Percentiles rank a stretch among this genome's conserved stretches.
phyloP scores from a whole-genome alignment of 2,329 filamentous ascomycete species.

The Monosporascus sp. region DNA sequence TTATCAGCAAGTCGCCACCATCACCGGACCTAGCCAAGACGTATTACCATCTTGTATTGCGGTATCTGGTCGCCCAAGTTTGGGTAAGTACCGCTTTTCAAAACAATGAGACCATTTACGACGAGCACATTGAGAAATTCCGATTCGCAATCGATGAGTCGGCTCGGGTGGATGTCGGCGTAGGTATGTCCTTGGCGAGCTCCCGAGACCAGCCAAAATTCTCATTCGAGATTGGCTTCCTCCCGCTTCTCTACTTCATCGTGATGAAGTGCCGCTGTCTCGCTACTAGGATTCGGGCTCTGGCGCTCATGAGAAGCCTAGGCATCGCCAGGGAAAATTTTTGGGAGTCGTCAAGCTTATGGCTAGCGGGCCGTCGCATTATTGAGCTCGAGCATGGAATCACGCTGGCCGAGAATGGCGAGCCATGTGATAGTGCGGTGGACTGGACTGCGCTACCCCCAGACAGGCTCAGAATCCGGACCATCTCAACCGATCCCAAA shows the following conservation, averaged over 20 bases:
- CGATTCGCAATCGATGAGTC: slow-evolving; percentile 25
- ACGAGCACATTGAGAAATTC: slow-evolving; percentile 26
- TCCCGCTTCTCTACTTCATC: slow-evolving; percentile 33
- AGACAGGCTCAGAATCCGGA: slow-evolving; percentile 22
- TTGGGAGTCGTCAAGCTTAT: slow-evolving; percentile 30
- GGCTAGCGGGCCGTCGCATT: slow-evolving; percentile 25
- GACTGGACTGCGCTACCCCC: slow-evolving; percentile 19
- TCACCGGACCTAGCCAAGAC: background rate
- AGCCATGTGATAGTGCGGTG: slow-evolving; percentile 7
- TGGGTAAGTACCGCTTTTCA: slow-evolving; percentile 29
- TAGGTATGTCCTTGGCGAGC: background rate
- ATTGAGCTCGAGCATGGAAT: slow-evolving; percentile 36
- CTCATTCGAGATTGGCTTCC: slow-evolving; percentile 36
- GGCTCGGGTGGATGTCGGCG: slow-evolving; percentile 6
- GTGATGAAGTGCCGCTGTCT: slow-evolving; percentile 35
- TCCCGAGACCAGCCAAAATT: slow-evolving; percentile 21
- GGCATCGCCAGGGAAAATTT: slow-evolving; percentile 29
- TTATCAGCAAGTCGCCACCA: slow-evolving; percentile 2
- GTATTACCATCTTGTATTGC: slow-evolving; percentile 22
- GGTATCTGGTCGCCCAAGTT: slow-evolving; percentile 26
- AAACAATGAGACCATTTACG: slow-evolving; percentile 29
- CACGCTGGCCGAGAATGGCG: slow-evolving; percentile 15
- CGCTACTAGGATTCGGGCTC: slow-evolving; percentile 27
- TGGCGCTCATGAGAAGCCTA: slow-evolving; percentile 27
- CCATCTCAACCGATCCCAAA: slow-evolving; percentile 14